Evolutionary conservation across 2,329 filamentous ascomycete species (phyloP).

Genomic region (Xylogone sp.): DNA sequence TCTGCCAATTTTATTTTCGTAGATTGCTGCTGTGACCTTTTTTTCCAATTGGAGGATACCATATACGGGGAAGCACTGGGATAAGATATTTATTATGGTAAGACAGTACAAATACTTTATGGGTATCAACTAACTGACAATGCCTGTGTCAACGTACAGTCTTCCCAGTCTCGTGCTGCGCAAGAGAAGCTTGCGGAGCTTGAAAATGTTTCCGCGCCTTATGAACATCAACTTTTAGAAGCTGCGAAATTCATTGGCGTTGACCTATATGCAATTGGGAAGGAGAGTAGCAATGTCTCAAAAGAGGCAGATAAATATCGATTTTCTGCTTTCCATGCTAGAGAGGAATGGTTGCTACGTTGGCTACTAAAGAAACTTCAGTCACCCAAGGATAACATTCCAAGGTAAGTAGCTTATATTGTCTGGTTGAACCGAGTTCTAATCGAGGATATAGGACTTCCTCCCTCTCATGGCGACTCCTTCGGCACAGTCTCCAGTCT

Average conservation of each 20-base stretch:
- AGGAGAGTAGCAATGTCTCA: slow-evolving; percentile 2
- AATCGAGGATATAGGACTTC: slow-evolving; percentile 10
- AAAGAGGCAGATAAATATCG: slow-evolving; percentile 2
- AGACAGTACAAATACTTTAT: background rate
- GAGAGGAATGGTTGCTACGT: slow-evolving; percentile 63
- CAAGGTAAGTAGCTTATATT: slow-evolving; percentile 18
- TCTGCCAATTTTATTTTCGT: slow-evolving; percentile 6
- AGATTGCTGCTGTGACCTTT: background rate
- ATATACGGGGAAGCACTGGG: background rate
- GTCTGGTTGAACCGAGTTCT: background rate
- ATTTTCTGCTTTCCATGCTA: slow-evolving; percentile 26
- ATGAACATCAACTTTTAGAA: slow-evolving; percentile 29
- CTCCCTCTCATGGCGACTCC: slow-evolving; percentile 51
- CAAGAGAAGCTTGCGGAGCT: slow-evolving; percentile 27
- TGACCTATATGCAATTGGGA: slow-evolving; percentile 18
- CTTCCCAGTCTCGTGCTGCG: slow-evolving; percentile 24
- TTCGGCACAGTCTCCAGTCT: slow-evolving; percentile 57
- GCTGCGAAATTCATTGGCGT: slow-evolving; percentile 27
- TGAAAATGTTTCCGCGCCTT: slow-evolving; percentile 29
- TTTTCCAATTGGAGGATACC: background rate
- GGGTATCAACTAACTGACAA: background rate
- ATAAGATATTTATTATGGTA: background rate
- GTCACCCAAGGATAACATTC: slow-evolving; percentile 29
- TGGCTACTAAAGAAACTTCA: slow-evolving; percentile 62
- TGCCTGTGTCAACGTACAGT: slow-evolving; percentile 11